phyloP scores from a whole-genome alignment of 352 stramenopile species.

The Bremia lactucae region DNA sequence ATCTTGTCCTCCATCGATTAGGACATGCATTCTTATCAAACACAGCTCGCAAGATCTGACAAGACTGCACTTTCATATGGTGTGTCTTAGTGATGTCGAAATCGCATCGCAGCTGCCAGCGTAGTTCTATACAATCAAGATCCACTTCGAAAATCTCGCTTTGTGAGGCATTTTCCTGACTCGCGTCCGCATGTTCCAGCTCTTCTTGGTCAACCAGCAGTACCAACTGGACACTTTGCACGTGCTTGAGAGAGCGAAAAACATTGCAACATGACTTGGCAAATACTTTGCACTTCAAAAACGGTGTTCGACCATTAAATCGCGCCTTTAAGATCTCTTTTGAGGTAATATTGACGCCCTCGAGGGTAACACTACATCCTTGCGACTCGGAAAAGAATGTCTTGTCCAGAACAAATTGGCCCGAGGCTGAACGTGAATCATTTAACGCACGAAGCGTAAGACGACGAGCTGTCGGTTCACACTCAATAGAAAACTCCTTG shows the following conservation, averaged over 20 bases:
- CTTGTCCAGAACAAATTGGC: conserved; percentile 43
- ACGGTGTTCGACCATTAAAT: conserved; percentile 26
- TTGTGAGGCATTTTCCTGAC: conserved; percentile 18
- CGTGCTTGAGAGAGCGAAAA: conserved; percentile 77
- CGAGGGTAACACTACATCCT: conserved; percentile 5
- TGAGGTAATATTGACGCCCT: conserved; percentile 12
- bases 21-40: conserved; percentile 52
- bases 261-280: conserved; percentile 70
- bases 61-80: conserved; percentile 68
- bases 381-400: conserved; percentile 50
- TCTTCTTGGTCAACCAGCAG: conserved; percentile 42
- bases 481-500: conserved; percentile 73
- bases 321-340: conserved; percentile 7
- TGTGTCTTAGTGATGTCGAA: conserved; percentile 85
- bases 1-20: conserved; percentile 44
- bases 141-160: conserved; percentile 35
- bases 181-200: conserved; percentile 10
- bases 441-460: conserved; percentile 71
- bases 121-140: conserved; percentile 52
- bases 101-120: conserved; percentile 63
- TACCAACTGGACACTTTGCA: conserved; percentile 58
- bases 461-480: conserved; percentile 25
- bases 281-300: conserved; percentile 70
- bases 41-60: conserved; percentile 67
- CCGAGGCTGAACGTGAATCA: conserved; percentile 74